Conservation (phyloP, 2,329 filamentous ascomycete species). For the Diaporthe ilicicola region DNA sequence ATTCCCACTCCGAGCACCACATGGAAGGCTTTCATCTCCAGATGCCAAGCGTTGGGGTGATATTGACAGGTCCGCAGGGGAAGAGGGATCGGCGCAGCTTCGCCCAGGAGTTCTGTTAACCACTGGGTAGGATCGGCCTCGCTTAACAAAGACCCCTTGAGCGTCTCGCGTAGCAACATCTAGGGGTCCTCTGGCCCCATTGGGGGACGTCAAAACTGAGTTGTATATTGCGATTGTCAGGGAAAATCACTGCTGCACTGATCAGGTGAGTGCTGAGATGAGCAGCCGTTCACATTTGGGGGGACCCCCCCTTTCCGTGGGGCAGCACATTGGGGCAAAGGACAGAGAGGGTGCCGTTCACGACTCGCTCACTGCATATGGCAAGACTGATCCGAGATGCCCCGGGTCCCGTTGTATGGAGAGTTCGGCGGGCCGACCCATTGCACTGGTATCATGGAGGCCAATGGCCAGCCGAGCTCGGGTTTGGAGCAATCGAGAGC, state of each 20-base stretch:
- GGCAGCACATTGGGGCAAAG: background rate
- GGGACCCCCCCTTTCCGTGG: background rate
- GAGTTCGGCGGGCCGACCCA: constrained; percentile 19
- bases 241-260: background rate
- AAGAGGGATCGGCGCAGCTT: background rate
- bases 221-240: constrained; percentile 7
- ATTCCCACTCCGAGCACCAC: constrained; percentile 2
- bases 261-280: background rate
- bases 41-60: background rate
- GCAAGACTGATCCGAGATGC: constrained; percentile 8
- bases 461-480: constrained; percentile 10
- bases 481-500: background rate
- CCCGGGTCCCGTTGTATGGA: constrained; percentile 10
- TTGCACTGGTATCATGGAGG: constrained; percentile 5
- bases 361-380: constrained; percentile 18
- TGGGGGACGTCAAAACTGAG: background rate
- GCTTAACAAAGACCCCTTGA: background rate
- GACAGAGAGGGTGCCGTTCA: background rate
- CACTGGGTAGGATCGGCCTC: background rate
- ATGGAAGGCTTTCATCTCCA: background rate
- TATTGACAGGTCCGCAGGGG: background rate
- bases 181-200: background rate
- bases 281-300: background rate
- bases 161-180: background rate
- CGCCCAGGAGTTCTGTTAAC: background rate